Evolutionary conservation across 2,329 filamentous ascomycete species (phyloP), one percentile per base, ranked within the genome.

Genomic region (Cladorrhinum sp.): DNA sequence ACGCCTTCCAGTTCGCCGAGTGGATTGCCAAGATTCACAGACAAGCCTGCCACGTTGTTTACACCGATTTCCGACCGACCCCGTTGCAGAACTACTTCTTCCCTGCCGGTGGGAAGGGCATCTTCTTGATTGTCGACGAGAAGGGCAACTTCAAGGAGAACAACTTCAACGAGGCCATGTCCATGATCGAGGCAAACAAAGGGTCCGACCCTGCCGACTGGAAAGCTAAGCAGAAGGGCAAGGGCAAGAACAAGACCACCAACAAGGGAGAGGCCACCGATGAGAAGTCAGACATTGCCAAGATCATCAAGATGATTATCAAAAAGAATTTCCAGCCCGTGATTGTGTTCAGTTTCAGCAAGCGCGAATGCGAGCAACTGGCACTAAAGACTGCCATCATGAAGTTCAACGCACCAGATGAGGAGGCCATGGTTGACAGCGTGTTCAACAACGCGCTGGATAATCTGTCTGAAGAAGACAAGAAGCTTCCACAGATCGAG

Each of bases 281-380:
- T 66, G 82, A 82, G 20, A 75, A 86, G 14, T 87, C 86, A 1
- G 95, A 99, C 75, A 96, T 99, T 64, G 92, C 92, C 79, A 98
- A 97, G 81, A 96, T 99, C 70, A 90, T 99, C 67, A 91, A 90
- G 75, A 99, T 99, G 95, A 96, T 98, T 68, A 96, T 99, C 88
- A 84, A 91, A 77, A 96, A 93, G 79, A 95, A 90, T 73, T 96
- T 95, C 77, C 97, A 99, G 71, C 95, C 95, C 0, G 95, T 98
- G 69, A 99, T 99, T 73, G 92, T 99, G 42, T 99, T 99, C 84
- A 98, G 94, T 76, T 99, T 99, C 79, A 97, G 93, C 82, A 99
- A 99, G 80, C 85, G 94, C 66, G 94, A 98, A 70, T 97, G 94
- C 73, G 95, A 99, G 77, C 87, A 88, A 64, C 87, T 95, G 74